Evolutionary conservation across 192 early-diverging fungal species (phyloP), one percentile per base, ranked within the genome.

Genomic region (Coemansia sp.): DNA sequence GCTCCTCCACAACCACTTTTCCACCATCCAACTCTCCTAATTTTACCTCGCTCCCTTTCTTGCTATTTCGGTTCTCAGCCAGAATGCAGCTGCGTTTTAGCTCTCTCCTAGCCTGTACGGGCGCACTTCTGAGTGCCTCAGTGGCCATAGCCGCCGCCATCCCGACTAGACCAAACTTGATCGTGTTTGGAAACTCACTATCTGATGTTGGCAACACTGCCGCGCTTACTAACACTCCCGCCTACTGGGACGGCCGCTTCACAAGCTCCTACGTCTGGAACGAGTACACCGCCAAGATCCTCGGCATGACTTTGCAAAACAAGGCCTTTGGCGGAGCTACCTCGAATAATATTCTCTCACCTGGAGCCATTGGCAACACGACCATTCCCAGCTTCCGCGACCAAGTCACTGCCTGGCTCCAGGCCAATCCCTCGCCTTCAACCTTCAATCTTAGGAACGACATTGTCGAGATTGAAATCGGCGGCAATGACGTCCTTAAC

Each of bases 391-490:
- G 62, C 34, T 64, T 64, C 30, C 38, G 30, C 24, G 62, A 64
- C 35, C 62, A 64, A 32, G 49, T 64, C n/a, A 27, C 43, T 1
- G 18, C 43, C 62, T 64, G 41, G 30, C 62, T 64, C 38, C 40
- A 39, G 24, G 49, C 35, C 11, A 64, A 64, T 10, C 43, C 62
- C 10, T 20, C 30, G 9, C 49, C 62, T 35, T 13, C 38, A 7
- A 15, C 18, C 9, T 43, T 34, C 10, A 39, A 44, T 13, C 32
- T 50, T 2, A 35, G 12, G 12, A 40, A 62, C 38, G 68, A 69
- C 45, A 30, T 69, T 29, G 55, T 69, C 35, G 59, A 53, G 52
- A 32, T 69, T 49, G 59, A 62, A 20, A 62, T 69, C 24, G 68
- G 68, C 6, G 47, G 52, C 15, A 69, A 64, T 27, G 49, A 64